Percentiles rank a stretch among this genome's conserved stretches.
These are phyloP conservation scores for Prosopis cineraria DNA, from an alignment of 306 rosid genomes.

Conservation along the genomic window DNA sequence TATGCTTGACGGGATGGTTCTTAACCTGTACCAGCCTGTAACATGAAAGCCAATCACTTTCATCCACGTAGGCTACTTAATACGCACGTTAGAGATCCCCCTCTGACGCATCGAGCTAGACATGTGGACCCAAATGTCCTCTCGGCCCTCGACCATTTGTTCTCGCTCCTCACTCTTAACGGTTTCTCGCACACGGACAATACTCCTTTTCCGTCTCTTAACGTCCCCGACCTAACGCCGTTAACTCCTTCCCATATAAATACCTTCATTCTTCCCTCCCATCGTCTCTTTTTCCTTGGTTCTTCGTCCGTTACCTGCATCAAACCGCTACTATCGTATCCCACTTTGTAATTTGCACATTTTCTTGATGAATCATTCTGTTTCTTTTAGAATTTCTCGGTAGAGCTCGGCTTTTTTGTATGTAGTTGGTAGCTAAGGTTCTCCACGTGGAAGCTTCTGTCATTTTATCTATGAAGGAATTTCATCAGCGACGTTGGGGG, in stretches of 20 bases:
- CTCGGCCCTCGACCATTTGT: constrained; percentile 54
- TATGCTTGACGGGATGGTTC: constrained; percentile 32
- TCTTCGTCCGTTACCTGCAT: constrained; percentile 7
- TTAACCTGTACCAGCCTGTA: not conserved
- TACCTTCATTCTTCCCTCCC: constrained; percentile 37
- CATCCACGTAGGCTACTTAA: constrained; percentile 38
- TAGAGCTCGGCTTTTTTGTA: not conserved
- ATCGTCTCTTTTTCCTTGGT: constrained; percentile 27
- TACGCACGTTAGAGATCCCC: constrained; percentile 38
- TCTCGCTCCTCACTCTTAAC: constrained; percentile 14
- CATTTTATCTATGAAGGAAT: not conserved
- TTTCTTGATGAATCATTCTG: not conserved
- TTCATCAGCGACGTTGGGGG: not conserved
- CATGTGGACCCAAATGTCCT: constrained; percentile 73
- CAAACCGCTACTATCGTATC: constrained; percentile 29
- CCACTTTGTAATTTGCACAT: constrained; percentile 23
- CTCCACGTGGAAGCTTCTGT: not conserved
- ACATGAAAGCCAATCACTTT: not conserved
- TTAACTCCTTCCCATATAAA: constrained; percentile 51
- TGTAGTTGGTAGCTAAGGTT: not conserved
- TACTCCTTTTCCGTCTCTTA: constrained; percentile 56
- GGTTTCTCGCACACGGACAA: constrained; percentile 27
- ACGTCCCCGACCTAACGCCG: constrained; percentile 49
- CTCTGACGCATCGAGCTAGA: constrained; percentile 42
- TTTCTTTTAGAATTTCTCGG: not conserved